Evolutionary conservation across 2,329 filamentous ascomycete genomes (phyloP).

Genomic region (Stachybotrys elegans): DNA sequence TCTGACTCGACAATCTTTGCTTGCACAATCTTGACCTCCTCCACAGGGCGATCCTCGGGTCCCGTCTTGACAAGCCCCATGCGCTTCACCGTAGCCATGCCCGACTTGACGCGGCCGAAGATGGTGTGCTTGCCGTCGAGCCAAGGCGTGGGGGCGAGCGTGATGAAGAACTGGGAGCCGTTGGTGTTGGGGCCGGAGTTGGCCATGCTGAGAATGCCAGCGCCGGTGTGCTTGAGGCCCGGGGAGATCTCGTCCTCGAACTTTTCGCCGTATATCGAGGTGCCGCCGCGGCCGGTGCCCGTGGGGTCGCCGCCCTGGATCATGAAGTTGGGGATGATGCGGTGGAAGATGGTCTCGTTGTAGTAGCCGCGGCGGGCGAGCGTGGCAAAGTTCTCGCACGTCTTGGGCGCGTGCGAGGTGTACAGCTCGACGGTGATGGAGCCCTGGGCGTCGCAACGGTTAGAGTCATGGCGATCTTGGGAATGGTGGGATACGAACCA

Average conservation of each 20-base stretch:
- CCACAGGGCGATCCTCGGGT: conserved; percentile 70
- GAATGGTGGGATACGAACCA: conserved; percentile 49
- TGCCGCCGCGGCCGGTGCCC: conserved; percentile 83
- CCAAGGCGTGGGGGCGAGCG: conserved; percentile 90
- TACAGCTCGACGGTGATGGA: conserved; percentile 86
- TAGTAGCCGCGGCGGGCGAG: conserved; percentile 84
- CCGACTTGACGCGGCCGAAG: conserved; percentile 83
- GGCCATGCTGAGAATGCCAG: conserved; percentile 93
- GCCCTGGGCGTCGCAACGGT: conserved; percentile 42
- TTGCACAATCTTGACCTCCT: conserved; percentile 75
- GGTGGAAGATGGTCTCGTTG: conserved; percentile 80
- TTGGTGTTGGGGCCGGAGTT: conserved; percentile 92
- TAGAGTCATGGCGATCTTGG: not conserved
- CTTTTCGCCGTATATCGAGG: conserved; percentile 85
- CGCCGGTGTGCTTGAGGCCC: conserved; percentile 82
- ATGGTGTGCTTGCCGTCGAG: conserved; percentile 96
- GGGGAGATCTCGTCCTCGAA: conserved; percentile 88
- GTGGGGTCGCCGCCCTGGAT: conserved; percentile 92
- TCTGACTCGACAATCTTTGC: conserved; percentile 65
- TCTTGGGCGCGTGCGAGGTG: conserved; percentile 79
- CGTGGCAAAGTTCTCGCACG: conserved; percentile 81
- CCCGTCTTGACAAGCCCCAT: conserved; percentile 87
- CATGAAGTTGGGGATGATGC: conserved; percentile 96
- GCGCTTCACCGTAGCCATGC: conserved; percentile 76
- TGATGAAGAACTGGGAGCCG: conserved; percentile 94